Conservation (phyloP, 139 green algal genomes). For the Tetraselmis striata region DNA sequence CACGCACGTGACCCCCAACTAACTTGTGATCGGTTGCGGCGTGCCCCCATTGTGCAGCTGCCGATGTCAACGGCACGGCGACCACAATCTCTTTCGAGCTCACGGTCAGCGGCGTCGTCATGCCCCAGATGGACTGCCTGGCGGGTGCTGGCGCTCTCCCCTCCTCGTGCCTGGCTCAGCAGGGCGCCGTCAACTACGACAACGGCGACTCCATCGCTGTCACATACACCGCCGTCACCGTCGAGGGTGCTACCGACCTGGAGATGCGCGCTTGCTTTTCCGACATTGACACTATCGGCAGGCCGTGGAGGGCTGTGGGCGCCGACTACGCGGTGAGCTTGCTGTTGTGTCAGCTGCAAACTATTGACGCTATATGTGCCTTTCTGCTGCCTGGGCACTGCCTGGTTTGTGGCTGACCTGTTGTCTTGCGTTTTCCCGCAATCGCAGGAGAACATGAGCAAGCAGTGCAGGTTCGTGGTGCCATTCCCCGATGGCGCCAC, state of each 20-base stretch:
- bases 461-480: neutral
- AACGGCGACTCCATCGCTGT: neutral
- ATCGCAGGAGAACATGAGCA: neutral
- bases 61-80: neutral
- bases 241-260: neutral
- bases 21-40: too few species aligned
- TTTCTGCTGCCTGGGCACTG: too few species aligned
- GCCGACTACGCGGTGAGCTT: neutral
- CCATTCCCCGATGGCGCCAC: neutral
- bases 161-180: neutral
- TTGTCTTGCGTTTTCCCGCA: too few species aligned
- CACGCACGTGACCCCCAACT: too few species aligned
- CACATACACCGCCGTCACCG: neutral
- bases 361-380: too few species aligned
- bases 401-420: too few species aligned
- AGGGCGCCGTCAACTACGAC: neutral
- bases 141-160: neutral
- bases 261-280: neutral
- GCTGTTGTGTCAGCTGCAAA: too few species aligned
- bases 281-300: neutral
- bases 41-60: too few species aligned
- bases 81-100: neutral
- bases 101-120: neutral
- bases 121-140: neutral
- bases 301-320: neutral